phyloP scores from a whole-genome alignment of 805 yeast genomes.

The Wickerhamomyces ciferrii region DNA sequence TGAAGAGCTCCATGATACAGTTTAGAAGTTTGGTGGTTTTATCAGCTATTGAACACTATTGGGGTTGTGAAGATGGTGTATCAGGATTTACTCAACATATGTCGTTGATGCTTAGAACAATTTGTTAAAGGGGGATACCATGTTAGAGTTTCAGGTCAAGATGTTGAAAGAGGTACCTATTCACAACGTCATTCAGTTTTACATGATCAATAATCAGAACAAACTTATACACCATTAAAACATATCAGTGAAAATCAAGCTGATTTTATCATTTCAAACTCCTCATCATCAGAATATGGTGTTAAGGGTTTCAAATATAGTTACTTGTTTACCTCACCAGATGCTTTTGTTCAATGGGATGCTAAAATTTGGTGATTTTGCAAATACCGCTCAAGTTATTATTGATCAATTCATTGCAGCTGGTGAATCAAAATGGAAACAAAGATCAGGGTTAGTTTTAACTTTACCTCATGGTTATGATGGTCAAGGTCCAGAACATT shows the following conservation, averaged over 20 bases:
- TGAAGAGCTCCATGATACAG: no score
- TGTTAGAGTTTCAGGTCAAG: slow-evolving; percentile 97
- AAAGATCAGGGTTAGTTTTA: slow-evolving; percentile 92
- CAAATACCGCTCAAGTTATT: slow-evolving; percentile 98
- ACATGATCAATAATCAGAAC: slow-evolving; percentile 90
- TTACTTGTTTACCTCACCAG: slow-evolving; percentile 96
- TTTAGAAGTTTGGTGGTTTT: no score
- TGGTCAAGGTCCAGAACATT: slow-evolving; percentile 99
- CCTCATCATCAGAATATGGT: slow-evolving; percentile 97
- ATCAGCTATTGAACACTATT: no score
- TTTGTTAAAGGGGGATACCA: slow-evolving; percentile 92
- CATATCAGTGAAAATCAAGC: slow-evolving; percentile 77
- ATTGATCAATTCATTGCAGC: slow-evolving; percentile 94
- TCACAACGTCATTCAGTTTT: slow-evolving; percentile 98
- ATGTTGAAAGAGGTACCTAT: slow-evolving; percentile 99
- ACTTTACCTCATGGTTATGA: slow-evolving; percentile 99
- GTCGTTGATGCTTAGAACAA: no score
- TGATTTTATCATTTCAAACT: slow-evolving; percentile 83
- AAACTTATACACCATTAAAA: slow-evolving; percentile 79
- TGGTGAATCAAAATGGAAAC: slow-evolving; percentile 98
- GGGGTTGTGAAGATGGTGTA: no score
- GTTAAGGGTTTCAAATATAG: slow-evolving; percentile 99
- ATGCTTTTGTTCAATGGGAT: slow-evolving; percentile 97
- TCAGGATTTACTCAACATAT: no score
- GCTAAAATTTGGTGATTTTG: slow-evolving; percentile 99